Base-by-base conservation (phyloP, 305 asterid species). In the Ilex paraguariensis region DNA sequence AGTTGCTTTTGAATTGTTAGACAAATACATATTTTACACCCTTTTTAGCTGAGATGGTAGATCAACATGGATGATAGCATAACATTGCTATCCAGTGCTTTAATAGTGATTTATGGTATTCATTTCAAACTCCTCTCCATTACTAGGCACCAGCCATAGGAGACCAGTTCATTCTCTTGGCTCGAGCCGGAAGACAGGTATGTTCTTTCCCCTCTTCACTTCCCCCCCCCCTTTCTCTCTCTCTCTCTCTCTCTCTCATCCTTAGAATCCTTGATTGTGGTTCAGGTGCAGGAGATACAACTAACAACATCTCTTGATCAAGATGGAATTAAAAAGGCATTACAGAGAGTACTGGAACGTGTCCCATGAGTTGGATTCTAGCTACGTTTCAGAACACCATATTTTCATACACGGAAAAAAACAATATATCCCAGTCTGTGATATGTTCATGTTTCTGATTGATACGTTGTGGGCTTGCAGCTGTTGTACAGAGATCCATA, bases 171-270 rank as follows among this genome's bases (percentile, higher is more conserved):
- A 85, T 84, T 33, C 91, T 92, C 64, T 97, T 89, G 55, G 98
- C 98, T 79, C 93, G 97, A 65, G 98, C 98, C 33, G 98, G 98
- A 45, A 83, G 98, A 77, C 98, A 89, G 90, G 98, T 72, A 84
- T 36, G 68, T 32, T 55, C 40, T 49, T 31, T 14, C n/a, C 31
- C 17, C 5, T 17, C 2, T 40, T 61, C 12, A 17, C 31, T 15
- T n/a, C 33, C 21, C 49, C 15, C 39, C 0, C 55, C 4, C n/a
- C n/a, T n/a, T n/a, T n/a, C 42, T 33, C 57, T n/a, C 42, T 55
- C 70, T 13, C 46, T 58, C 59, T 53, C 30, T 61, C 31, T 28
- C 7, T 54, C 13, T 55, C 16, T 30, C 44, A 52, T 5, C 52
- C 4, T 46, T 10, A 7, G 42, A 46, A 60, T 58, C 14, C 30